Conservation (phyloP, 2,329 filamentous ascomycete species). For the Cercospora berteroae region DNA sequence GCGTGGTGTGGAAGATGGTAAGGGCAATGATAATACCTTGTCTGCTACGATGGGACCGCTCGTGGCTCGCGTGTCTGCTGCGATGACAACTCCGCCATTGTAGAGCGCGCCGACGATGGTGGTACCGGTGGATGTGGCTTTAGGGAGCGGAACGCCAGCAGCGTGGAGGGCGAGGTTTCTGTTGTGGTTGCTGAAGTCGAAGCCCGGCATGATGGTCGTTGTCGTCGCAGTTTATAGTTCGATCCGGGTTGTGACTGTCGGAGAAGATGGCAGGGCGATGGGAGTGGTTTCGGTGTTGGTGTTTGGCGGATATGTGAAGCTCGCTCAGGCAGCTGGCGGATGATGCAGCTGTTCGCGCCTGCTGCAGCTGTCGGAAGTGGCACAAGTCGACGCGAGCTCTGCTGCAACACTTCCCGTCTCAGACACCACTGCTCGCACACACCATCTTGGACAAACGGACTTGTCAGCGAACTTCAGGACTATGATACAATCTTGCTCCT, state of each 20-base stretch:
- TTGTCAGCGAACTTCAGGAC: neutral
- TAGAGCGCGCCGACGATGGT: conserved; percentile 98
- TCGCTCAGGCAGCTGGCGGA: conserved; percentile 17
- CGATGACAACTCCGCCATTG: conserved; percentile 96
- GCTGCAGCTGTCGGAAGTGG: conserved; percentile 4
- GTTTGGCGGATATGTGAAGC: neutral
- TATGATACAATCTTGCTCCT: neutral
- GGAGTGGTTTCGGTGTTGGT: neutral
- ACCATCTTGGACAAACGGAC: neutral
- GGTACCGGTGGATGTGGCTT: conserved; percentile 97
- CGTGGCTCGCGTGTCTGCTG: conserved; percentile 95
- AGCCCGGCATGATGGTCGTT: conserved; percentile 71
- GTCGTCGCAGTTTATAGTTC: neutral
- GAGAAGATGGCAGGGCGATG: conserved; percentile 11
- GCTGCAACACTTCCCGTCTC: neutral
- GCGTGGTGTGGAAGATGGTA: neutral
- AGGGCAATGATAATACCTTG: conserved; percentile 59
- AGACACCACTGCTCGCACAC: neutral
- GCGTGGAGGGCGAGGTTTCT: conserved; percentile 95
- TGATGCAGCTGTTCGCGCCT: conserved; percentile 20
- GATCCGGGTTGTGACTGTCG: neutral
- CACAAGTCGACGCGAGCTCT: conserved; percentile 11
- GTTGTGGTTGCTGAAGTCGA: conserved; percentile 99
- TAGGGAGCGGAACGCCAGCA: conserved; percentile 88
- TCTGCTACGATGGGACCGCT: conserved; percentile 97